Evolutionary conservation across 306 rosid species (phyloP), one percentile per base, ranked within the genome.

Genomic region (Luffa aegyptiaca): DNA sequence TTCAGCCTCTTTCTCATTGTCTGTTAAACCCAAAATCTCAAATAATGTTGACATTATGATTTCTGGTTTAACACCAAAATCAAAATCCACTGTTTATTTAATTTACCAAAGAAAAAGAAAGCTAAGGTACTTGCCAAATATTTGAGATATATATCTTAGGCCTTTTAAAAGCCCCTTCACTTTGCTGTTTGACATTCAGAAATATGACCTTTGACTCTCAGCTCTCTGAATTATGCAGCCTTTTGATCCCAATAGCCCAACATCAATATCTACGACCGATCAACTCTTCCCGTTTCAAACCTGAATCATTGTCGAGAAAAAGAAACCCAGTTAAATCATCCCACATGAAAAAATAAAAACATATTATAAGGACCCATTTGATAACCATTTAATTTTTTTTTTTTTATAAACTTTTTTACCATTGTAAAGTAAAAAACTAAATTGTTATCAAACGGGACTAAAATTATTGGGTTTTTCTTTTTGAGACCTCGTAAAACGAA

Each of bases 81-180:
- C 31, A 26, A 26, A 26, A 26, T 26, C 31, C 31, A 26, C 31
- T 26, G 31, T 26, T 26, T 26, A 26, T 26, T 49, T 49, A 49
- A 26, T 26, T 49, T 49, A 49, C 16, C 53, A 49, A 42, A 41
- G 6, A 26, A 21, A 44, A 35, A 79, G 2, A 7, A 46, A 20
- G 12, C 31, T 31, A 1, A 7, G 31, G 0, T 41, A 85, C 92
- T 2, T 83, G 89, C 98, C 98, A 87, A 92, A 93, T 61, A 95
- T 90, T 44, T 95, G 97, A 85, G 97, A 91, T 75, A 92, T 92
- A 75, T 92, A 89, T 88, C 93, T 88, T 3, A 93, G 84, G 65
- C 98, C 97, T 81, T 89, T 95, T 6, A 95, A 83, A 66, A 95
- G 87, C 62, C 98, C 93, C 89, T 95, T 95, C 90, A 95, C 88